Evolutionary conservation across 2,329 filamentous ascomycete genomes (phyloP).

Genomic region (Beauveria medogensis): DNA sequence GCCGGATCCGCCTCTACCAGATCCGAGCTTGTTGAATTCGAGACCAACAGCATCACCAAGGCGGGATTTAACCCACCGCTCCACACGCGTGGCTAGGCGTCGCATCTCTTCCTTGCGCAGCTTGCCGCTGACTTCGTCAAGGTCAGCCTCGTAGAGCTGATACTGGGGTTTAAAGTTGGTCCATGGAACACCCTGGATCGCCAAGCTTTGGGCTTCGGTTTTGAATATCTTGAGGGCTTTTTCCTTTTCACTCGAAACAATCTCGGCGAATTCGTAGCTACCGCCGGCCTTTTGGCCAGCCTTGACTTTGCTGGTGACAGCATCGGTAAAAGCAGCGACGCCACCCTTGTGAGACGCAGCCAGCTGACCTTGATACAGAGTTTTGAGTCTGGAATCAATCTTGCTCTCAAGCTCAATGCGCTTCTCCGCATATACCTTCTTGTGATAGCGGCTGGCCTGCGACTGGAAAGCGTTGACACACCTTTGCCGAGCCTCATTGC

Average conservation of each 20-base stretch:
- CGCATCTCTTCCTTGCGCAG: conserved; percentile 95
- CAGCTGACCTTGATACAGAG: conserved; percentile 82
- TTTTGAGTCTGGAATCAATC: conserved; percentile 80
- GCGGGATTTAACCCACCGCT: conserved; percentile 86
- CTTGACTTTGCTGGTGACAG: conserved; percentile 82
- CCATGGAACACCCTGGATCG: conserved; percentile 77
- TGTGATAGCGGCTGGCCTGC: conserved; percentile 92
- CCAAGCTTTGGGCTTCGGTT: conserved; percentile 62
- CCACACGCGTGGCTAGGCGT: conserved; percentile 78
- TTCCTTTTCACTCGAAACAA: conserved; percentile 76
- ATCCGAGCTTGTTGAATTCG: conserved; percentile 93
- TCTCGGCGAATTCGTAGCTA: conserved; percentile 89
- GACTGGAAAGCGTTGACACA: conserved; percentile 79
- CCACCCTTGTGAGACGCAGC: conserved; percentile 83
- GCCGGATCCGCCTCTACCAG: conserved; percentile 72
- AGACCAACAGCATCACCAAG: conserved; percentile 81
- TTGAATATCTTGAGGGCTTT: conserved; percentile 69
- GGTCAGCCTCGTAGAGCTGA: conserved; percentile 75
- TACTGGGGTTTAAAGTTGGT: conserved; percentile 78
- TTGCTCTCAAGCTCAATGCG: conserved; percentile 76
- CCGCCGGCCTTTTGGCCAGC: conserved; percentile 85
- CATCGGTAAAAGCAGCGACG: conserved; percentile 75
- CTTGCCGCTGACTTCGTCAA: conserved; percentile 78
- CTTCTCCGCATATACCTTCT: conserved; percentile 86
- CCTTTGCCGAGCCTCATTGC: conserved; percentile 62